Base-by-base conservation (phyloP, 306 rosid genomes). In the Coriaria nepalensis region DNA sequence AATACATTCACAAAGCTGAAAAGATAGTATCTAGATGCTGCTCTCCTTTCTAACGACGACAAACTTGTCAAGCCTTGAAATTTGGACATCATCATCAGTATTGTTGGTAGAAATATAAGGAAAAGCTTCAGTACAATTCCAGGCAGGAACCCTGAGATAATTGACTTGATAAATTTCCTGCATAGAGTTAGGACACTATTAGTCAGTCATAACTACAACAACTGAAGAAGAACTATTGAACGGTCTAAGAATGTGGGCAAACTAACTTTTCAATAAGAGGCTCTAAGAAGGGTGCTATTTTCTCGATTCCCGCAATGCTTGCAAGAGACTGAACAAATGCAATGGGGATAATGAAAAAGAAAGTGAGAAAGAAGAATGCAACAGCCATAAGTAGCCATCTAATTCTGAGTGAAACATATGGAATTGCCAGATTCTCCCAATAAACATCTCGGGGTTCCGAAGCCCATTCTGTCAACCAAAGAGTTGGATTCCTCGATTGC, bases 391-490 rank as follows among this genome's bases (percentile, higher is more conserved):
- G 69, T 64, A 92, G 78, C 78, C 68, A 82, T 73, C 90, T 74
- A 34, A 92, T 57, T 7, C 86, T 67, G 63, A 85, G 94, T 10
- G 73, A 59, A 50, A 92, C 98, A 69, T 79, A 92, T 55, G 98
- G 98, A 69, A 85, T 78, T 33, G 98, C 81, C 62, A 92, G 70
- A 70, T 92, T 92, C 34, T 63, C 63, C 98, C 98, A 92, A 66
- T 79, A 92, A 34, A 82, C 72, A 44, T 92, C 98, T 12, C 93
- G 84, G 34, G 98, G 98, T 63, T 92, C 98, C 13, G 98, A 71
- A 66, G 98, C 98, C 98, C 98, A 92, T 47, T 82, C 96, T 2
- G 93, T 81, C 65, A 92, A 56, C 98, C 98, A 92, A 68, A 71
- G 0, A 47, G 94, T 85, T 49, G 98, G 98, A 63, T 85, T 70